Percentiles rank a stretch among this genome's conserved stretches.
Conservation (phyloP, 1,284 basidiomycete genomes). For the Sporisorium scitamineum region DNA sequence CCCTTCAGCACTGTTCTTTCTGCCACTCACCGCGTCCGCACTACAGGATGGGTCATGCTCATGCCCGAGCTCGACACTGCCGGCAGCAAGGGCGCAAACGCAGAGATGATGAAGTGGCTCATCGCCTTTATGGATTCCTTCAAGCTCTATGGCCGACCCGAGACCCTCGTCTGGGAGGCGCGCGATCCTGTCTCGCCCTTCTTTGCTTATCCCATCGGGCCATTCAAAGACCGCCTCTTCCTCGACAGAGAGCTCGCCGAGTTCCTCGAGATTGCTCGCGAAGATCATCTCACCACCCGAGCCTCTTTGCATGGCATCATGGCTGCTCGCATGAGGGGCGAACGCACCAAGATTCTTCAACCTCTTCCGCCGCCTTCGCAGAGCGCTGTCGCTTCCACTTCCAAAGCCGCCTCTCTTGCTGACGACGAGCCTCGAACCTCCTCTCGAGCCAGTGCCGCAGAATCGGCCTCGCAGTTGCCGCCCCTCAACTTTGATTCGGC, state of each 20-base stretch:
- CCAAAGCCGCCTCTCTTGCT: not conserved
- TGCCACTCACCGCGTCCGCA: slow-evolving; percentile 75
- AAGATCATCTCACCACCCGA: slow-evolving; percentile 69
- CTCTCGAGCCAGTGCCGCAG: slow-evolving; percentile 25
- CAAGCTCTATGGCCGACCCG: slow-evolving; percentile 64
- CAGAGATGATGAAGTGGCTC: slow-evolving; percentile 94
- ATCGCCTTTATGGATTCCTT: slow-evolving; percentile 73
- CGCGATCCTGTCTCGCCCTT: slow-evolving; percentile 71
- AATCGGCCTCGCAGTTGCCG: slow-evolving; percentile 33
- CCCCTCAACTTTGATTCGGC: slow-evolving; percentile 50
- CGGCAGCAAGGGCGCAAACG: slow-evolving; percentile 76
- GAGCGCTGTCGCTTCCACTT: slow-evolving; percentile 8
- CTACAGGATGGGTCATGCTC: slow-evolving; percentile 70
- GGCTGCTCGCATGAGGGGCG: slow-evolving; percentile 67
- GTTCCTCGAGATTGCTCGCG: slow-evolving; percentile 81
- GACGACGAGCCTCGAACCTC: slow-evolving; percentile 19
- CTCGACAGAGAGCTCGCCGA: slow-evolving; percentile 87
- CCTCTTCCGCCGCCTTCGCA: slow-evolving; percentile 59
- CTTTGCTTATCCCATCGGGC: slow-evolving; percentile 70
- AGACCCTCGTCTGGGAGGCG: slow-evolving; percentile 63
- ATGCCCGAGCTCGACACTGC: slow-evolving; percentile 72
- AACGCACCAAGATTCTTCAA: slow-evolving; percentile 65
- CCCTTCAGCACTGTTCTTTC: slow-evolving; percentile 56
- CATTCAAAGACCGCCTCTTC: slow-evolving; percentile 77
- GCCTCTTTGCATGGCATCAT: slow-evolving; percentile 65